Evolutionary conservation across 352 stramenopile species (phyloP), one percentile per base, ranked within the genome.

Genomic region (Globisporangium emineosum): DNA sequence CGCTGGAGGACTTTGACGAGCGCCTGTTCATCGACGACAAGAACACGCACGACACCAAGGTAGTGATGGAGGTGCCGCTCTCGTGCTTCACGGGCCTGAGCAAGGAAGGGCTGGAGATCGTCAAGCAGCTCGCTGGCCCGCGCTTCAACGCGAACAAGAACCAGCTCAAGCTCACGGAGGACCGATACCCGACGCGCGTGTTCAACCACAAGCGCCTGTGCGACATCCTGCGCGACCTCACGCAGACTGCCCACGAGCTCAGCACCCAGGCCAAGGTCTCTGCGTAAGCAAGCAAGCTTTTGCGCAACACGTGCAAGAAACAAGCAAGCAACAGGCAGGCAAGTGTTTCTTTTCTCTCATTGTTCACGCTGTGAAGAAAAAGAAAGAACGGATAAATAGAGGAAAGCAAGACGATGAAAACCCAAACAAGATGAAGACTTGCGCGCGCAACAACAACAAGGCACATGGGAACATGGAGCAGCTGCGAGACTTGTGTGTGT

Each of bases 121-220:
- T 93, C 23, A 77, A 76, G 50, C 76, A 93, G 72, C 79, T 93
- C 60, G 79, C 78, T 1, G 83, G 85, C 3, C 82, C 85, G 32
- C 85, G 85, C 58, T 91, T 90, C 78, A 77, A 91, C 60, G 72
- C 78, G 63, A 88, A 89, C 79, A 91, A 91, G 75, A 77, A 89
- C 60, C 66, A 76, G 59, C 71, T 93, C 69, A 93, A 93, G 73
- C 76, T 93, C 60, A 75, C 81, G 37, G 85, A 93, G 66, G 85
- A 93, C 72, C 81, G 81, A 49, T 91, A 91, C 78, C 68, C 73
- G 33, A 88, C 73, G 63, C 85, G 85, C 58, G 83, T 93, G 64
- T 77, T 79, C 72, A 93, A 93, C 78, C 85, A 93, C 79, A 91
- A 93, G 77, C 81, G 85, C 15, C 76, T 93, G 62, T 93, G 85